A percentile compares a stretch with the other conserved stretches of the same genome.
Conservation (phyloP, 2,329 filamentous ascomycete genomes). For the Emmonsia crescens region DNA sequence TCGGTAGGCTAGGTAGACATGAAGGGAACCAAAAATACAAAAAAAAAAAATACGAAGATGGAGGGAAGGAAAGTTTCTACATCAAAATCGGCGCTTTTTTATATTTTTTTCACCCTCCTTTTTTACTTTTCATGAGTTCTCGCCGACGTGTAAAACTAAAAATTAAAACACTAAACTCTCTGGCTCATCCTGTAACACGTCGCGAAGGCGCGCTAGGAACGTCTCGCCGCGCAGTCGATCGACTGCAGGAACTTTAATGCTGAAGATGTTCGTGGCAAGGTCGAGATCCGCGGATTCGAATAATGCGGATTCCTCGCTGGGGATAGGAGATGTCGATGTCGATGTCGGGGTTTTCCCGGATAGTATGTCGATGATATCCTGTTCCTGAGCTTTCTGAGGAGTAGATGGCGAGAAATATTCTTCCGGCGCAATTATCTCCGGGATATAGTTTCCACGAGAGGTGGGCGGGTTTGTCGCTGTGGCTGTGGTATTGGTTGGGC, state of each 20-base stretch:
- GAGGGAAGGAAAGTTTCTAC: not conserved
- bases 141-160: not conserved
- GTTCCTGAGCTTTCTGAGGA: slow-evolving; percentile 28
- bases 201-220: slow-evolving; percentile 81
- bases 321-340: slow-evolving; percentile 15
- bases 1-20: not conserved
- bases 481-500: slow-evolving; percentile 35
- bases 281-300: slow-evolving; percentile 14
- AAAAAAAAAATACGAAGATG: not conserved
- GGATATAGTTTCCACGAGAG: slow-evolving; percentile 55
- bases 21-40: not conserved
- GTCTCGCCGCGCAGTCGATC: slow-evolving; percentile 72
- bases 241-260: slow-evolving; percentile 61
- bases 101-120: not conserved
- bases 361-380: slow-evolving; percentile 78
- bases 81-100: not conserved
- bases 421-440: slow-evolving; percentile 54
- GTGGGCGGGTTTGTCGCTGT: slow-evolving; percentile 13
- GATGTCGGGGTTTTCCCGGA: slow-evolving; percentile 33
- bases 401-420: slow-evolving; percentile 8
- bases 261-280: slow-evolving; percentile 64
- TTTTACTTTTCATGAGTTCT: not conserved
- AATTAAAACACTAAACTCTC: slow-evolving; percentile 52
- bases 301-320: slow-evolving; percentile 21
- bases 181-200: slow-evolving; percentile 68